Percentiles rank a stretch among this genome's conserved stretches.
Evolutionary conservation across 495 filamentous ascomycete species (phyloP).

Genomic region (Hypoxylon trugodes): DNA sequence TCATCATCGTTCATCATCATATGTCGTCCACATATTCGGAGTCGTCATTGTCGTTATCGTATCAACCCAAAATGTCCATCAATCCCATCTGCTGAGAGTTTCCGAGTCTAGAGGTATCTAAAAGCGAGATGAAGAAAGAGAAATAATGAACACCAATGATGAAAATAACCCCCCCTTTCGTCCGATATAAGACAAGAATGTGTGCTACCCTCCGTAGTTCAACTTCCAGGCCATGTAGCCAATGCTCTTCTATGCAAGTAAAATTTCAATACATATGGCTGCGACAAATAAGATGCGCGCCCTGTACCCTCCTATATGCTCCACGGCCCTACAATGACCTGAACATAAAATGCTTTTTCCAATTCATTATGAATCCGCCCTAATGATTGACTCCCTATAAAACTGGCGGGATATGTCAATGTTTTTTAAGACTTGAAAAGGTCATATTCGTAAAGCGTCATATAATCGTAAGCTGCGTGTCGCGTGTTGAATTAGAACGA

Average conservation of each 20-base stretch:
- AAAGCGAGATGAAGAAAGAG: slow-evolving; percentile 33
- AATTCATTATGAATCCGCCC: slow-evolving; percentile 10
- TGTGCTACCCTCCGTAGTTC: slow-evolving; percentile 16
- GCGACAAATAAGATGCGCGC: slow-evolving; percentile 13
- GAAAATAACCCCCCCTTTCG: slow-evolving; percentile 8
- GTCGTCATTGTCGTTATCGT: slow-evolving; percentile 38
- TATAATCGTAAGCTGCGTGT: slow-evolving; percentile 30
- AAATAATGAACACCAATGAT: slow-evolving; percentile 12
- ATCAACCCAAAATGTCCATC: not conserved
- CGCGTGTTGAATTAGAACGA: not conserved
- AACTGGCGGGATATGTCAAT: slow-evolving; percentile 5
- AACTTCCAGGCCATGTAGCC: slow-evolving; percentile 38
- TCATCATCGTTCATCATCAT: slow-evolving; percentile 18
- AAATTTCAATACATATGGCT: slow-evolving; percentile 32
- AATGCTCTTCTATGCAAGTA: slow-evolving; percentile 41
- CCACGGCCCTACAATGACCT: slow-evolving; percentile 1
- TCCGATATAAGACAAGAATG: slow-evolving; percentile 9
- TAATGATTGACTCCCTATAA: slow-evolving; percentile 4
- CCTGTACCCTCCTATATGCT: slow-evolving; percentile 5
- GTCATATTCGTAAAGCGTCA: slow-evolving; percentile 23
- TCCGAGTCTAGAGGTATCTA: slow-evolving; percentile 51
- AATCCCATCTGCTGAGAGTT: slow-evolving; percentile 15
- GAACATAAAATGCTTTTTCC: slow-evolving; percentile 5
- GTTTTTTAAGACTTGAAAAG: not conserved
- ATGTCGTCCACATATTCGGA: slow-evolving; percentile 35